Evolutionary conservation across 208 protist genomes (phyloP).

Genomic region (Trichomonas tenax): DNA sequence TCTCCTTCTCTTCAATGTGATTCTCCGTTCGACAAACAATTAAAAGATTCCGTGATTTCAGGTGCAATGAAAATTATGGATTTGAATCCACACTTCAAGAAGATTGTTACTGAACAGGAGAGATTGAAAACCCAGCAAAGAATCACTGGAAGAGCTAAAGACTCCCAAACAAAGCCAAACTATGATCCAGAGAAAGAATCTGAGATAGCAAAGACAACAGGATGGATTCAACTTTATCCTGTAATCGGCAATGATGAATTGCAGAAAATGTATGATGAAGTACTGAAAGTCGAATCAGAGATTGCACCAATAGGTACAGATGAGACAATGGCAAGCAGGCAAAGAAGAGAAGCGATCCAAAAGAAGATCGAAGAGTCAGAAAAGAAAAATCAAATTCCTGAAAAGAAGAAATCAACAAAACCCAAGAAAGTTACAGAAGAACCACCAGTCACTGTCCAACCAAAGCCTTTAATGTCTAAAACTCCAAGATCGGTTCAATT

Average conservation of each 20-base stretch:
- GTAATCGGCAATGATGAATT: not conserved
- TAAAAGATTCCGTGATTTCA: conserved; percentile 31
- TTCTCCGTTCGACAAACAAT: conserved; percentile 28
- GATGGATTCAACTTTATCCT: not conserved
- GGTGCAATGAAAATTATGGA: conserved; percentile 30
- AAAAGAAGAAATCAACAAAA: not conserved
- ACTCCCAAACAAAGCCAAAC: not conserved
- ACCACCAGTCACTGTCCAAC: not conserved
- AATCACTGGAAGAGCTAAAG: not conserved
- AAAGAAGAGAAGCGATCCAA: not conserved
- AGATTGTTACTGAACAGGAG: not conserved
- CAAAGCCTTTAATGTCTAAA: not conserved
- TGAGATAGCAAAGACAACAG: conserved; percentile 5
- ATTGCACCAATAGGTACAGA: not conserved
- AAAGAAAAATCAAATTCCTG: not conserved
- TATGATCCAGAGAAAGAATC: not conserved
- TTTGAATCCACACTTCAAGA: conserved; percentile 1
- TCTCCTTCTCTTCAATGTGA: conserved; percentile 27
- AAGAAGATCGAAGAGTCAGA: not conserved
- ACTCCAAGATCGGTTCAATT: not conserved
- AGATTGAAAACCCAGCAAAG: not conserved
- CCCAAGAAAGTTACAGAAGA: not conserved
- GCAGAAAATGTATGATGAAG: not conserved
- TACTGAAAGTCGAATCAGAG: not conserved
- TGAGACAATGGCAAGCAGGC: not conserved